Percentiles rank a stretch among this genome's conserved stretches.
phyloP scores from a whole-genome alignment of 108 stramenopile species.

The Fragilaria crotonensis region DNA sequence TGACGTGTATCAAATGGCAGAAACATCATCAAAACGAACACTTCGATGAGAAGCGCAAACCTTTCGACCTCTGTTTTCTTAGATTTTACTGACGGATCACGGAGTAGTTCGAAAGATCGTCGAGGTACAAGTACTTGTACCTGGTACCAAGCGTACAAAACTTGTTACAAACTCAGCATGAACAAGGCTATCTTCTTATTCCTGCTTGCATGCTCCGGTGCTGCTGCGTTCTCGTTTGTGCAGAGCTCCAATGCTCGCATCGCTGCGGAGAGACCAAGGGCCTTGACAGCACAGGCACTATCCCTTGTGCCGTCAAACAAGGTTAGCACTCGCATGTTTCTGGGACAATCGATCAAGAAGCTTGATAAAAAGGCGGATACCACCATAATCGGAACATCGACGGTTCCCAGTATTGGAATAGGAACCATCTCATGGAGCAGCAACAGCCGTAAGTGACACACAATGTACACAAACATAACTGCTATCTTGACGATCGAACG shows the following conservation, averaged over 20 bases:
- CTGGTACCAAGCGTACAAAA: too few species aligned
- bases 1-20: too few species aligned
- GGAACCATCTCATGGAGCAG: slow-evolving; percentile 61
- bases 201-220: background rate
- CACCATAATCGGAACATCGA: slow-evolving; percentile 32
- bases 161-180: background rate
- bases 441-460: slow-evolving; percentile 19
- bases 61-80: too few species aligned
- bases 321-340: background rate
- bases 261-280: too few species aligned
- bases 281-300: background rate
- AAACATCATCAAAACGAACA: too few species aligned
- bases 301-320: background rate
- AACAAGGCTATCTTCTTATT: background rate
- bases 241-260: background rate
- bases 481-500: background rate
- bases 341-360: background rate
- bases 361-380: slow-evolving; percentile 14
- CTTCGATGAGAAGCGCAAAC: too few species aligned
- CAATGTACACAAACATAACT: background rate
- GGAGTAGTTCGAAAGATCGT: too few species aligned
- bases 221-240: background rate
- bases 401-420: slow-evolving; percentile 41
- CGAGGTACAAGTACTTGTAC: too few species aligned
- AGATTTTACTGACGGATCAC: too few species aligned